These are phyloP conservation scores for Hordeum pubiflorum DNA, from an alignment of 202 grass and related monocot genomes.

Conservation along the genomic window DNA sequence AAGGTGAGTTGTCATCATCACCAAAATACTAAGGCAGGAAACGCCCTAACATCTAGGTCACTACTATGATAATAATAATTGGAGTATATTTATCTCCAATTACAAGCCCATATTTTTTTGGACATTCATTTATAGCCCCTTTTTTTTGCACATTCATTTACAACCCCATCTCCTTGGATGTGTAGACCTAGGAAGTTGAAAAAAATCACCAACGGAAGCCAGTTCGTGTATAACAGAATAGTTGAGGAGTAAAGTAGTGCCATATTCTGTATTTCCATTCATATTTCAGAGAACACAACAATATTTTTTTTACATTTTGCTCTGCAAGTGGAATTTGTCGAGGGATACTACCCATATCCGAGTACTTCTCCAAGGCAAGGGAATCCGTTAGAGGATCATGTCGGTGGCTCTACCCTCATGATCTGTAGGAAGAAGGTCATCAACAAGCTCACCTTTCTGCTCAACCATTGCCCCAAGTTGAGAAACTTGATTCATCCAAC, in stretches of 20 bases:
- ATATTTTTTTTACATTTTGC: not conserved
- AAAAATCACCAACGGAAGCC: slow-evolving; percentile 39
- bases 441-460: too few species aligned
- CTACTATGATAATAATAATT: too few species aligned
- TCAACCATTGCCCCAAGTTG: too few species aligned
- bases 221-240: slow-evolving; percentile 14
- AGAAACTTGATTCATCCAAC: too few species aligned
- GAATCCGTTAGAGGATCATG: too few species aligned
- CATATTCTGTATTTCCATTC: not conserved
- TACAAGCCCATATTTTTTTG: too few species aligned
- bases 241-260: slow-evolving; percentile 1
- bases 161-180: slow-evolving; percentile 20
- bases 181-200: slow-evolving; percentile 38
- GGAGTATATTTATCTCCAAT: too few species aligned
- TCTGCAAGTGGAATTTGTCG: slow-evolving; percentile 24
- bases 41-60: too few species aligned
- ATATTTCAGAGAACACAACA: not conserved
- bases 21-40: too few species aligned
- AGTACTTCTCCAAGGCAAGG: slow-evolving; percentile 28
- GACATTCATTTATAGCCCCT: slow-evolving; percentile 16
- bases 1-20: too few species aligned
- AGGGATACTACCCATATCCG: slow-evolving; percentile 22
- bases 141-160: not conserved
- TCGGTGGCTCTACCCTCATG: too few species aligned
- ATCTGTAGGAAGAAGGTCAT: too few species aligned